Conservation (phyloP, 2,329 filamentous ascomycete species). For the Botrytis medusae region DNA sequence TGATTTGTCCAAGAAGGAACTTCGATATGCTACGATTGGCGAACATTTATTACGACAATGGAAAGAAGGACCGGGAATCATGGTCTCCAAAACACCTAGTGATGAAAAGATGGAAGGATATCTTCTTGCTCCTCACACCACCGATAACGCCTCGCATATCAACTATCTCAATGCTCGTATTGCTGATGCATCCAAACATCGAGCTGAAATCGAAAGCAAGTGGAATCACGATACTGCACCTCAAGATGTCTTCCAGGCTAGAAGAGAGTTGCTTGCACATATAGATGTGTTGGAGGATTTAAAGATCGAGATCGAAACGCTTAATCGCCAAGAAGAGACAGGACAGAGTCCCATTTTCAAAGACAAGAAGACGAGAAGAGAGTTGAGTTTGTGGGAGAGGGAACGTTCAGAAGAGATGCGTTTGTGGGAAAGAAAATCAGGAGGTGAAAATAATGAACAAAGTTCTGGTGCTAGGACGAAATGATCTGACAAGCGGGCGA, state of each 20-base stretch:
- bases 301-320: neutral
- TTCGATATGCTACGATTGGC: neutral
- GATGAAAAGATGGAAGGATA: neutral
- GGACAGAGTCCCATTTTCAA: neutral
- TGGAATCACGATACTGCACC: neutral
- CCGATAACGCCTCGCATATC: conserved; percentile 4
- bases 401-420: neutral
- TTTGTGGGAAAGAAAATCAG: conserved; percentile 3
- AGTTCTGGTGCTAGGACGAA: too few relatives aligned
- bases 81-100: neutral
- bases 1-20: neutral
- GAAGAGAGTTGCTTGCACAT: conserved; percentile 1
- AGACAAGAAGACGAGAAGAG: conserved; percentile 4
- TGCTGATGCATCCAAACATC: neutral
- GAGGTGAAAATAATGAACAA: neutral
- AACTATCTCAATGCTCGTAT: conserved; percentile 15
- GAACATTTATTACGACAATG: neutral
- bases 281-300: neutral
- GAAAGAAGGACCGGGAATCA: conserved; percentile 16
- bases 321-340: neutral
- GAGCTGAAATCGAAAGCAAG: neutral
- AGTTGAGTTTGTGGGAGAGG: conserved; percentile 6
- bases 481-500: neutral
- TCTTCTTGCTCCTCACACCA: conserved; percentile 10
- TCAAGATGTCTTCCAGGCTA: neutral